Percentiles rank a stretch among this genome's conserved stretches.
Conservation (phyloP, 495 filamentous ascomycete genomes). For the Aspergillus haitiensis region DNA sequence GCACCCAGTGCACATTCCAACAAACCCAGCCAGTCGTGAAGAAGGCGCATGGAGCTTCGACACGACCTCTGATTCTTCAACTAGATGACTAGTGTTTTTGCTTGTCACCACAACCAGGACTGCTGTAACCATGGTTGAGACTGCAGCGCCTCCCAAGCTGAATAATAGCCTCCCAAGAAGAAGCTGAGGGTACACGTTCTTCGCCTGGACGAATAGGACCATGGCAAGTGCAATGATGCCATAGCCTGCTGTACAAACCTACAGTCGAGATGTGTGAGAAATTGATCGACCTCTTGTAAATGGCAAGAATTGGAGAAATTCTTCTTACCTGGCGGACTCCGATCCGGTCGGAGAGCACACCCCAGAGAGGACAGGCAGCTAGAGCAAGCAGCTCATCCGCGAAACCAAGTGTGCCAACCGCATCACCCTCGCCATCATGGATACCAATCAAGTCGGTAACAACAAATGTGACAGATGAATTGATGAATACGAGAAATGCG, state of each 20-base stretch:
- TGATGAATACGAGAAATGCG: constrained; percentile 95
- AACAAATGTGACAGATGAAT: constrained; percentile 89
- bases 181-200: constrained; percentile 86
- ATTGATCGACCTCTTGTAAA: not conserved
- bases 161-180: constrained; percentile 84
- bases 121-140: constrained; percentile 97
- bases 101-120: constrained; percentile 83
- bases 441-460: constrained; percentile 86
- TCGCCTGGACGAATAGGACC: constrained; percentile 78
- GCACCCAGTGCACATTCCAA: constrained; percentile 88
- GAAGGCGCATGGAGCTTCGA: constrained; percentile 37
- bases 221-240: constrained; percentile 72
- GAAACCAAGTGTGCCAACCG: constrained; percentile 92
- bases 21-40: constrained; percentile 77
- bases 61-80: constrained; percentile 17
- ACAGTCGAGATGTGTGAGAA: constrained; percentile 19
- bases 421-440: constrained; percentile 74
- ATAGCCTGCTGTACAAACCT: constrained; percentile 79
- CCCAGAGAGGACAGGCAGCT: constrained; percentile 89
- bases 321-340: constrained; percentile 68
- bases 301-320: not conserved
- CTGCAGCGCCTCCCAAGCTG: constrained; percentile 84
- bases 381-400: constrained; percentile 92
- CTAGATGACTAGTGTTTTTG: constrained; percentile 44
- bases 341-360: constrained; percentile 81